A percentile compares a stretch with the other conserved stretches of the same genome.
Evolutionary conservation across 306 rosid genomes (phyloP).

Genomic region (Cicer yamashitae): DNA sequence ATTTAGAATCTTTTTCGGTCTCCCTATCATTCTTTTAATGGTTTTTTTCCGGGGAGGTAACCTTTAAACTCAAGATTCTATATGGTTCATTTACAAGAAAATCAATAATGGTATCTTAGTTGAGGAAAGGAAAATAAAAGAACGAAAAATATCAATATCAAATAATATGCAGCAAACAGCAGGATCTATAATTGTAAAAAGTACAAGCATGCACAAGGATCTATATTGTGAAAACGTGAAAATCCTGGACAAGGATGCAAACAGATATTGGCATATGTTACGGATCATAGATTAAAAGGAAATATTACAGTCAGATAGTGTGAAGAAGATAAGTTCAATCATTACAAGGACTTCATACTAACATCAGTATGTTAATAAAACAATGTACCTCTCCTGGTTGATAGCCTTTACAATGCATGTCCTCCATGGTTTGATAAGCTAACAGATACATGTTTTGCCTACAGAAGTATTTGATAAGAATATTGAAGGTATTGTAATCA

Average conservation of each 20-base stretch:
- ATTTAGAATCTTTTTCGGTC: slow-evolving; percentile 20
- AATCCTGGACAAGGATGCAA: slow-evolving; percentile 18
- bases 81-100: slow-evolving; percentile 2
- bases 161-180: slow-evolving; percentile 19
- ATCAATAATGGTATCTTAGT: slow-evolving; percentile 9
- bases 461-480: slow-evolving; percentile 82
- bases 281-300: slow-evolving; percentile 28
- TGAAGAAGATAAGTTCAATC: slow-evolving; percentile 21
- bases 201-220: slow-evolving; percentile 17
- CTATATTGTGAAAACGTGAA: not conserved
- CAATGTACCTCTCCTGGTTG: slow-evolving; percentile 80
- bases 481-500: slow-evolving; percentile 81
- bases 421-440: slow-evolving; percentile 80
- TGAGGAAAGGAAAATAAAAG: not conserved
- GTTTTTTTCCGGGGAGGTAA: slow-evolving; percentile 4
- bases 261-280: not conserved
- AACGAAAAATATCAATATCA: not conserved
- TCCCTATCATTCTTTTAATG: slow-evolving; percentile 2
- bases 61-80: not conserved
- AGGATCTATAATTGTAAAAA: slow-evolving; percentile 17
- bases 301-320: not conserved
- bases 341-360: slow-evolving; percentile 27
- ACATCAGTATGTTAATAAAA: slow-evolving; percentile 14
- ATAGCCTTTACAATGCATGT: slow-evolving; percentile 86
- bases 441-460: slow-evolving; percentile 83